These are phyloP conservation scores for Serpula lacrymans DNA, from an alignment of 768 basidiomycete species.

Conservation along the genomic window DNA sequence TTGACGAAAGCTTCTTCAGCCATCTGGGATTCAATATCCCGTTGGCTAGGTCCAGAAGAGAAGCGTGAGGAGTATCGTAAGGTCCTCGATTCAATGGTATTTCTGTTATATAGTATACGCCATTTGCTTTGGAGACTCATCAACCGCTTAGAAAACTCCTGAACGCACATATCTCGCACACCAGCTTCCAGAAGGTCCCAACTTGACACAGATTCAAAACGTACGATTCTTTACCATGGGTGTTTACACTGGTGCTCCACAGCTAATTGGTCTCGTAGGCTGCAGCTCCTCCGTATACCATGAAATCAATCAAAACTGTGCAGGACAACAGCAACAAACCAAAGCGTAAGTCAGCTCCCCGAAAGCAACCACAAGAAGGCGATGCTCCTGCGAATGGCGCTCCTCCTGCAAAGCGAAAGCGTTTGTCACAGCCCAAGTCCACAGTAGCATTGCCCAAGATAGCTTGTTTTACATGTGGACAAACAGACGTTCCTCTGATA, in stretches of 20 bases:
- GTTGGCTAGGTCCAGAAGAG: conserved; percentile 60
- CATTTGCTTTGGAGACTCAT: conserved; percentile 1
- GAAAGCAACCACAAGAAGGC: conserved; percentile 26
- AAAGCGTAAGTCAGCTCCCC: conserved; percentile 32
- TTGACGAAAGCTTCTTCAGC: conserved; percentile 45
- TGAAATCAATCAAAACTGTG: conserved; percentile 58
- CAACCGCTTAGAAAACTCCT: conserved; percentile 33
- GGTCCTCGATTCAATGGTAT: conserved; percentile 46
- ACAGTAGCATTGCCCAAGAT: conserved; percentile 40
- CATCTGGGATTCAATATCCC: conserved; percentile 55
- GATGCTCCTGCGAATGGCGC: conserved; percentile 10
- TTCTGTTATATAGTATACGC: background rate
- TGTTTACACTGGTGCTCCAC: no score
- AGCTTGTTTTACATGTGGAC: conserved; percentile 57
- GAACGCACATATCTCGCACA: conserved; percentile 55
- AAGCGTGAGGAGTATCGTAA: conserved; percentile 48
- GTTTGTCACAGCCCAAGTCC: conserved; percentile 30
- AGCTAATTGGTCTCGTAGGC: no score
- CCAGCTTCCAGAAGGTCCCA: conserved; percentile 50
- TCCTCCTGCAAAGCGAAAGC: conserved; percentile 39
- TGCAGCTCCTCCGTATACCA: conserved; percentile 43
- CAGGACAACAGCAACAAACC: conserved; percentile 30
- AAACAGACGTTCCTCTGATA: conserved; percentile 71
- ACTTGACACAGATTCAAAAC: conserved; percentile 56
- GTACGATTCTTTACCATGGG: no score